Evolutionary conservation across 2,329 filamentous ascomycete genomes (phyloP).

Genomic region (Aspergillus sp.): DNA sequence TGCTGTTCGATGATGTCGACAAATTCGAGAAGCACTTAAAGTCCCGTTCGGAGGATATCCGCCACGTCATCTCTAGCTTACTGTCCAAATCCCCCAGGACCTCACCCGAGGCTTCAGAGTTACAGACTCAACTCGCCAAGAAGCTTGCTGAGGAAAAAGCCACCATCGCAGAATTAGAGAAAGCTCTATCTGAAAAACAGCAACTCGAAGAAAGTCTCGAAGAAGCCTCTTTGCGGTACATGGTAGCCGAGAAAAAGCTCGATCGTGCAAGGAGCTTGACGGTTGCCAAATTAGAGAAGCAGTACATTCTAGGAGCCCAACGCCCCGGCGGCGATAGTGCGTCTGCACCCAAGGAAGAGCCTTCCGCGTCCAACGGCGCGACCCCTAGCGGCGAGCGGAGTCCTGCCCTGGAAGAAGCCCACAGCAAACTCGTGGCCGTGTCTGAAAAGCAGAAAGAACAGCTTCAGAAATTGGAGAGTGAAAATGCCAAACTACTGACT

Average conservation of each 20-base stretch:
- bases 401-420: conserved; percentile 71
- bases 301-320: conserved; percentile 71
- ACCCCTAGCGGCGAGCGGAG: conserved; percentile 56
- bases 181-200: conserved; percentile 75
- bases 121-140: conserved; percentile 74
- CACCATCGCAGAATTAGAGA: conserved; percentile 73
- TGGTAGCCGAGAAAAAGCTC: conserved; percentile 92
- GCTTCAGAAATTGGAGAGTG: conserved; percentile 72
- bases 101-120: conserved; percentile 67
- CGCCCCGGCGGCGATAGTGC: conserved; percentile 51
- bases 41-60: conserved; percentile 73
- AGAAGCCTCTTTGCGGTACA: conserved; percentile 83
- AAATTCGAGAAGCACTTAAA: conserved; percentile 78
- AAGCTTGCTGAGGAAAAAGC: conserved; percentile 82
- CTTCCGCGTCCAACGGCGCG: conserved; percentile 57
- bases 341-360: conserved; percentile 53
- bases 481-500: conserved; percentile 72
- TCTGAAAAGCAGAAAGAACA: conserved; percentile 86
- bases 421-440: conserved; percentile 75
- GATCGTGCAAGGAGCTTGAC: conserved; percentile 86
- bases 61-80: conserved; percentile 69
- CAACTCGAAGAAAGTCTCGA: conserved; percentile 84
- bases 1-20: conserved; percentile 58
- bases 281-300: conserved; percentile 87
- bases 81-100: conserved; percentile 53